Evolutionary conservation across 257 asterid species (phyloP), one percentile per base, ranked within the genome.

Genomic region (Solanum clarkiae): DNA sequence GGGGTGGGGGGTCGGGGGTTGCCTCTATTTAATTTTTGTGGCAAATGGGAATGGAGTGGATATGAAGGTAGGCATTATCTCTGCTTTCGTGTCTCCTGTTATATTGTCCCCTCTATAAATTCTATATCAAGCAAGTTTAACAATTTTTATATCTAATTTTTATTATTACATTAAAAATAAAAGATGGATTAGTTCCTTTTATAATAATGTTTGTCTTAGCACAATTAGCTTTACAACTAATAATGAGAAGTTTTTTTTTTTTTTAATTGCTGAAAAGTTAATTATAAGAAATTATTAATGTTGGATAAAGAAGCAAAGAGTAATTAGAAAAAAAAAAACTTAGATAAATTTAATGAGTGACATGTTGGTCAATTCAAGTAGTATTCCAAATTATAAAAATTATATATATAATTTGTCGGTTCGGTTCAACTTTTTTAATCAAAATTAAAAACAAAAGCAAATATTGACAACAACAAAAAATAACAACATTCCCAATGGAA

Each of bases 41-140:
- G 87, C 77, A 81, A 86, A 29, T 63, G 85, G 80, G 91, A 84
- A 90, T 88, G 86, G 80, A 85, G 92, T 88, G 84, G 56, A 87
- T 45, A 5, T 81, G 59, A 90, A 90, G 90, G 54, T 83, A 87
- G 68, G 90, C 88, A 84, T 80, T 69, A 22, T 69, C 63, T 88
- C 86, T 36, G 79, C 68, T 72, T 83, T 85, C 84, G 55, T 72
- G 75, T 15, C 59, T 59, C 4, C 3, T 54, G 26, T 12, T 80
- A 81, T 59, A 40, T 51, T 81, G 51, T 68, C 54, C 53, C 74
- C 24, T 53, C 77, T 62, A 69, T 16, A n/a, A 80, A 81, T 57
- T 56, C 44, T 13, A 17, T 82, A 49, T 10, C 60, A 62, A 82
- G 82, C 62, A 51, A 8, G 24, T 51, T 77, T 77, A 4, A 51